Percentiles rank a stretch among this genome's conserved stretches.
phyloP scores from a whole-genome alignment of 495 filamentous ascomycete genomes.

The Xylaria intraflava region DNA sequence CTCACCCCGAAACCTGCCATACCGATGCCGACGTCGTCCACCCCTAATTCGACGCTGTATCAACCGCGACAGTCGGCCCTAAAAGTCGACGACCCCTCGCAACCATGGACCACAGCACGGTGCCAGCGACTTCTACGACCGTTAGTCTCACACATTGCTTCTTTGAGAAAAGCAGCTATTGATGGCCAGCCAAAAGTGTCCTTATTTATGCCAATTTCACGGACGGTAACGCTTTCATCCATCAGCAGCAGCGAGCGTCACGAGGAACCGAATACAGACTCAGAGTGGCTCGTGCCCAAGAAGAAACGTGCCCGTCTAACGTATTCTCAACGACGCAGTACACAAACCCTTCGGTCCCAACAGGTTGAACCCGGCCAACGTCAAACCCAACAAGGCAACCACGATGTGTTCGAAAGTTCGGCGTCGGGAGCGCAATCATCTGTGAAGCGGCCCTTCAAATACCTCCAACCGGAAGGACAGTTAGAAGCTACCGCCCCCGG shows the following conservation, averaged over 20 bases:
- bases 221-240: neutral
- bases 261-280: neutral
- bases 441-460: conserved; percentile 8
- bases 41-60: conserved; percentile 9
- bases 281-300: conserved; percentile 20
- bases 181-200: neutral
- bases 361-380: neutral
- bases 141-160: conserved; percentile 45
- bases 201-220: neutral
- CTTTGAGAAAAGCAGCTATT: conserved; percentile 38
- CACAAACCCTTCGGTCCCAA: neutral
- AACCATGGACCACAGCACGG: conserved; percentile 50
- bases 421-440: neutral
- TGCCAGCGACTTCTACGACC: conserved; percentile 52
- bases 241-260: neutral
- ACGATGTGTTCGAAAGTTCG: neutral
- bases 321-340: conserved; percentile 20
- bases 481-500: conserved; percentile 8
- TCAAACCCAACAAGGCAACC: neutral
- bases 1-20: neutral
- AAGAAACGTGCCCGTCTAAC: conserved; percentile 24
- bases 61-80: conserved; percentile 12
- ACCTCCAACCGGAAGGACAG: neutral
- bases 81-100: conserved; percentile 14
- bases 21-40: neutral